phyloP scores from a whole-genome alignment of 768 basidiomycete species.

The Termitomyces sp. region DNA sequence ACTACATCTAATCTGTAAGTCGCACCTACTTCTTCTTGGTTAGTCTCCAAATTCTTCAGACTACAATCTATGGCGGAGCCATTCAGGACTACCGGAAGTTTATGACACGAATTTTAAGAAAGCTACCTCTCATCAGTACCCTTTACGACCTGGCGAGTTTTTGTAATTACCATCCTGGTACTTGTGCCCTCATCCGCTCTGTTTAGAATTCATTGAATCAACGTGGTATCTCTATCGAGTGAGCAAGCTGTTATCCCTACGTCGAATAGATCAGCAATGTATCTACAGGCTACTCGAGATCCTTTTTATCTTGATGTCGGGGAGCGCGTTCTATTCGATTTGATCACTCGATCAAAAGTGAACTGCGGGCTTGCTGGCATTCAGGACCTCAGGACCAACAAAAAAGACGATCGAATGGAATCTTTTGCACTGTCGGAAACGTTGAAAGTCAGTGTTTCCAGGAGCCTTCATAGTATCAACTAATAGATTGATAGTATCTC shows the following conservation, averaged over 20 bases:
- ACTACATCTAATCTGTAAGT: conserved; percentile 82
- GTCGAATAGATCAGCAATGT: background rate
- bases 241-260: conserved; percentile 20
- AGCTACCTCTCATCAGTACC: conserved; percentile 77
- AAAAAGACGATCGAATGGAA: conserved; percentile 94
- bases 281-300: conserved; percentile 81
- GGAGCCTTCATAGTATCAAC: background rate
- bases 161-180: background rate
- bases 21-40: background rate
- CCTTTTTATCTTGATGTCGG: conserved; percentile 91
- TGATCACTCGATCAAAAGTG: conserved; percentile 72
- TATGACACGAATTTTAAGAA: conserved; percentile 76
- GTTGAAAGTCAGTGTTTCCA: conserved; percentile 60
- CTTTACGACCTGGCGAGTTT: conserved; percentile 65
- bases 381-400: conserved; percentile 71
- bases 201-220: conserved; percentile 86
- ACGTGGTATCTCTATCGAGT: conserved; percentile 95
- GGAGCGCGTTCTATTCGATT: conserved; percentile 76
- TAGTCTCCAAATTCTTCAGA: conserved; percentile 38
- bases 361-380: conserved; percentile 86
- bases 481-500: conserved; percentile 61
- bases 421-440: conserved; percentile 94
- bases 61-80: conserved; percentile 90
- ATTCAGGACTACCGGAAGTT: conserved; percentile 89
- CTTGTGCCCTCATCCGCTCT: background rate